These are phyloP conservation scores for Wickerhamiella occidentalis DNA, from an alignment of 805 yeast species.

Conservation along the genomic window DNA sequence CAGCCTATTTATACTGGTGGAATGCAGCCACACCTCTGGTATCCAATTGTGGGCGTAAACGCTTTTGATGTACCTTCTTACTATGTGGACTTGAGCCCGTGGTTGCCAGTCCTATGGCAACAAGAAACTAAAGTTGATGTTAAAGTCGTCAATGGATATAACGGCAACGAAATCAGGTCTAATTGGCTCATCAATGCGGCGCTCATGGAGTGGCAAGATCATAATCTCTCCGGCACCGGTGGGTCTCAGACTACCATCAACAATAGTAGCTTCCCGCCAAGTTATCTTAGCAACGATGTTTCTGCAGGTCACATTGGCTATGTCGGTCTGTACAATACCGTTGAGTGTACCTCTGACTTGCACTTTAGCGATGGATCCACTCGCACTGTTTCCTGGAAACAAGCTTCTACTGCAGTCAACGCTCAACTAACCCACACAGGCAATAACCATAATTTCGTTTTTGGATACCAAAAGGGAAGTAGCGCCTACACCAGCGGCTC, in stretches of 20 bases:
- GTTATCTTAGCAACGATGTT: background rate
- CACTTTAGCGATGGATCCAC: constrained; percentile 4
- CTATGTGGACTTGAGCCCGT: constrained; percentile 57
- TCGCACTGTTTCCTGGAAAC: constrained; percentile 2
- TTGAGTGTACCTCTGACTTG: background rate
- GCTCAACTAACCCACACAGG: constrained; percentile 3
- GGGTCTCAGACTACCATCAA: background rate
- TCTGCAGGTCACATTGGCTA: background rate
- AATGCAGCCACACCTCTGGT: constrained; percentile 67
- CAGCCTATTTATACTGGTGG: constrained; percentile 78
- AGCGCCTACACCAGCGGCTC: background rate
- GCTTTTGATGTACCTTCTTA: constrained; percentile 66
- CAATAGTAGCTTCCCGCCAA: constrained; percentile 1
- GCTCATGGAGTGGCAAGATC: constrained; percentile 24
- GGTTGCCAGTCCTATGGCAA: constrained; percentile 60
- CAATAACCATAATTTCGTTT: background rate
- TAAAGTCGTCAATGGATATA: constrained; percentile 32
- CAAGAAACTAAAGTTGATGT: constrained; percentile 38
- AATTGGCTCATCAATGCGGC: constrained; percentile 28
- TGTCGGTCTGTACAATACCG: background rate
- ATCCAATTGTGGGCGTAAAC: constrained; percentile 59
- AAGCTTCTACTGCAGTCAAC: background rate
- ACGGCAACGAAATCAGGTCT: constrained; percentile 16
- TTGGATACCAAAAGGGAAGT: constrained; percentile 1
- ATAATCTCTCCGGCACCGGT: constrained; percentile 23